Base-by-base conservation (phyloP, 192 early-diverging fungal species). In the Irineochytrium annulatum region DNA sequence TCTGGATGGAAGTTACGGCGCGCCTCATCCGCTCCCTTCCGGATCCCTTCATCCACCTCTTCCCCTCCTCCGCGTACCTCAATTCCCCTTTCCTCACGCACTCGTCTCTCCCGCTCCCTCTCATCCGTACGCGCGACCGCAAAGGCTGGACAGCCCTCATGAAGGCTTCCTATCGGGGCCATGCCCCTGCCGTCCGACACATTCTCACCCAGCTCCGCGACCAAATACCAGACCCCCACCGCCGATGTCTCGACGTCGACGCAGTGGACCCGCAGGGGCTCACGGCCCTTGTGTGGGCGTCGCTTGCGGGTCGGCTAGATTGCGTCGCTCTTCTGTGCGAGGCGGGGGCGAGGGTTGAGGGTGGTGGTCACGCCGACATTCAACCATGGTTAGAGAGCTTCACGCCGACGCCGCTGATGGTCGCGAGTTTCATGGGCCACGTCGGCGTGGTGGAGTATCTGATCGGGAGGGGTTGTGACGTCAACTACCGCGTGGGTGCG, bases 141-240 rank as follows among this genome's bases (percentile, higher is more conserved):
- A 17, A 35, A 3, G 75, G 77, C 3, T 65, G 37, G 28, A 75
- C 77, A 2, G 30, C 72, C 3, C 62, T 81, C n/a, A 77, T 81
- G 77, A 80, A 81, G 62, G 80, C 80, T 14, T 59, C 72, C 3
- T 69, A 59, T 30, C 58, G 60, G 24, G 78, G 78, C 0, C 70
- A 82, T 35, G 11, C n/a, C 19, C 55, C 6, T 16, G 3, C 20
- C 19, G 19, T 6, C 59, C 17, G 43, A 43, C 60, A n/a, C n/a
- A n/a, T n/a, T n/a, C n/a, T n/a, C n/a, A n/a, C n/a, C n/a, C n/a
- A n/a, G n/a, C n/a, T n/a, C n/a, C n/a, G n/a, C n/a, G n/a, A n/a
- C n/a, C n/a, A n/a, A n/a, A n/a, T n/a, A n/a, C n/a, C n/a, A 65
- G 55, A 26, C 44, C 43, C 39, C 22, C 5, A 4, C n/a, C 19